Conservation (phyloP, 2,329 filamentous ascomycete genomes). For the Colletotrichum lini region DNA sequence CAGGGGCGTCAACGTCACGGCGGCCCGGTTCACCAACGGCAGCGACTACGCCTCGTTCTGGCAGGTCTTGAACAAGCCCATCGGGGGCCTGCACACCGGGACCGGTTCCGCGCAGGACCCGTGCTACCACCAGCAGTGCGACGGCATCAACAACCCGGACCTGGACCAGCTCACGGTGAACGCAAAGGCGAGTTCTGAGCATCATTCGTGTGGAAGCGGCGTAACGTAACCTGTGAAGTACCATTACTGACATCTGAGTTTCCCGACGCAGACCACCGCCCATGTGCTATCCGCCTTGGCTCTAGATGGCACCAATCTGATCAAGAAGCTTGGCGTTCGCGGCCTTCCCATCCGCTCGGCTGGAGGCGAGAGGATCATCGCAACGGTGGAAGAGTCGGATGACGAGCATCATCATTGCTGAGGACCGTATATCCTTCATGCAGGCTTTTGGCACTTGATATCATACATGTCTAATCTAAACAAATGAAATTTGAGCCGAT, state of each 20-base stretch:
- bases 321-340: conserved; percentile 5
- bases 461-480: too few relatives aligned
- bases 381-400: background rate
- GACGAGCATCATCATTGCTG: conserved; percentile 17
- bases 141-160: conserved; percentile 56
- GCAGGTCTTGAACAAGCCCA: conserved; percentile 64
- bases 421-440: background rate
- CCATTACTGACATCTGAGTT: background rate
- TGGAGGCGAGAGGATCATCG: background rate
- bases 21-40: conserved; percentile 57
- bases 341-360: background rate
- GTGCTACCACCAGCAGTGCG: conserved; percentile 55
- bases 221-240: background rate
- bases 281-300: conserved; percentile 37
- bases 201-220: too few relatives aligned
- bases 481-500: background rate
- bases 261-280: conserved; percentile 5
- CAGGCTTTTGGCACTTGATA: too few relatives aligned
- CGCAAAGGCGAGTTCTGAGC: conserved; percentile 43
- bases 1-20: conserved; percentile 51
- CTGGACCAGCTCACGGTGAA: conserved; percentile 53
- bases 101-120: conserved; percentile 63
- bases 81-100: conserved; percentile 72
- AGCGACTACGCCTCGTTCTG: conserved; percentile 75
- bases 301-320: conserved; percentile 42